Conservation (phyloP, 345 rosid genomes). For the Conringia planisiliqua region DNA sequence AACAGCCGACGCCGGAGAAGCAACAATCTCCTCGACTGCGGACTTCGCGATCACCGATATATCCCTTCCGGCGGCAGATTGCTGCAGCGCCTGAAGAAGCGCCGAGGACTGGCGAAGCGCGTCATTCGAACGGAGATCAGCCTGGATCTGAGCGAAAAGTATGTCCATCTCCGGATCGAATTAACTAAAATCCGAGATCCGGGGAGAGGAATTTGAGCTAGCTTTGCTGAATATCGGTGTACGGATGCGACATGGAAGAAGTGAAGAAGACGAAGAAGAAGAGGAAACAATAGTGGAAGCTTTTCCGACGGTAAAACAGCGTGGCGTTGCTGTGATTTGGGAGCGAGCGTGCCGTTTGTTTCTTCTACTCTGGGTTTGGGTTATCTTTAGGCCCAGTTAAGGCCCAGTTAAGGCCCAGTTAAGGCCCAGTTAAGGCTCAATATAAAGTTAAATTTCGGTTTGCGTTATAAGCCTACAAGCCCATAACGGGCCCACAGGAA, state of each 20-base stretch:
- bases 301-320: slow-evolving; percentile 20
- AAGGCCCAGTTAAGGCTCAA: too few relatives aligned
- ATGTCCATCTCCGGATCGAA: slow-evolving; percentile 60
- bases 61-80: slow-evolving; percentile 93
- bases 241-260: slow-evolving; percentile 21
- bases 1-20: slow-evolving; percentile 90
- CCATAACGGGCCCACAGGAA: too few relatives aligned
- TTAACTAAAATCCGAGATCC: slow-evolving; percentile 1
- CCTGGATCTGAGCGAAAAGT: slow-evolving; percentile 95
- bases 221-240: neutral
- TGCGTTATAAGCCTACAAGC: too few relatives aligned
- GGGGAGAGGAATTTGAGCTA: neutral
- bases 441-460: too few relatives aligned
- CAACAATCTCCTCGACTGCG: slow-evolving; percentile 92
- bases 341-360: slow-evolving; percentile 15
- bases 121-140: slow-evolving; percentile 97
- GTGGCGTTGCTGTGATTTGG: neutral
- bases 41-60: slow-evolving; percentile 86
- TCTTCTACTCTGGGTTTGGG: neutral
- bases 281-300: neutral
- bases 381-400: neutral
- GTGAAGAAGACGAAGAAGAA: neutral
- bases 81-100: slow-evolving; percentile 93
- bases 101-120: slow-evolving; percentile 94
- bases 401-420: too few relatives aligned